Conservation (phyloP, 305 asterid species). For the Coffea humblotiana region DNA sequence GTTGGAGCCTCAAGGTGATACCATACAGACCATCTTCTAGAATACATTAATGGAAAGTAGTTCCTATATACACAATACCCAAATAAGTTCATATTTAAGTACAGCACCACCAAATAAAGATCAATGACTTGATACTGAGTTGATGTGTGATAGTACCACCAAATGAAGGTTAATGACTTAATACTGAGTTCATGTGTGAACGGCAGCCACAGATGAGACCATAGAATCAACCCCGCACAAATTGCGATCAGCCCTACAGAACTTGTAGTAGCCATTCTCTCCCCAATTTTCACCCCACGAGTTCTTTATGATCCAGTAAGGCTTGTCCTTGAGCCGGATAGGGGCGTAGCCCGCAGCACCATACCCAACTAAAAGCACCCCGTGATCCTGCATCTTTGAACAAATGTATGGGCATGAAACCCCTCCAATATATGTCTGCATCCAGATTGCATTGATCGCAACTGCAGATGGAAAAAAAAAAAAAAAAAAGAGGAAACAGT, state of each 20-base stretch:
- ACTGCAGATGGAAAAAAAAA: slow-evolving; percentile 39
- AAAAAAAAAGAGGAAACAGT: background rate
- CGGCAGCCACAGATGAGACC: slow-evolving; percentile 76
- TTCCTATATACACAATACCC: too few species aligned
- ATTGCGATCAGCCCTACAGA: slow-evolving; percentile 66
- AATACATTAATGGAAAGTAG: background rate
- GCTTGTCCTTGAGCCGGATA: slow-evolving; percentile 71
- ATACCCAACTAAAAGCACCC: slow-evolving; percentile 72
- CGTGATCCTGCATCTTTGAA: slow-evolving; percentile 63
- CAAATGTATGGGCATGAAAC: slow-evolving; percentile 85
- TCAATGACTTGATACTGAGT: slow-evolving; percentile 1
- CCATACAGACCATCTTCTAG: slow-evolving; percentile 6
- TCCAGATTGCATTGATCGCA: slow-evolving; percentile 83
- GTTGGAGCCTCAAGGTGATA: background rate
- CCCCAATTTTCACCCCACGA: slow-evolving; percentile 94
- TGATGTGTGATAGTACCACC: background rate
- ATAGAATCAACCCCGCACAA: slow-evolving; percentile 79
- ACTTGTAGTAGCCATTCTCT: slow-evolving; percentile 75
- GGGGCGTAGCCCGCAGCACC: slow-evolving; percentile 75
- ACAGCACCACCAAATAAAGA: background rate
- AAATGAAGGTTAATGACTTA: background rate
- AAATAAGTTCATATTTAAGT: slow-evolving; percentile 12
- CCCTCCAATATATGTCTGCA: slow-evolving; percentile 83
- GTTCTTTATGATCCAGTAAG: slow-evolving; percentile 86
- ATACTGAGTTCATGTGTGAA: slow-evolving; percentile 24